phyloP scores from a whole-genome alignment of 768 basidiomycete genomes.

The Pulveroboletus sp. region DNA sequence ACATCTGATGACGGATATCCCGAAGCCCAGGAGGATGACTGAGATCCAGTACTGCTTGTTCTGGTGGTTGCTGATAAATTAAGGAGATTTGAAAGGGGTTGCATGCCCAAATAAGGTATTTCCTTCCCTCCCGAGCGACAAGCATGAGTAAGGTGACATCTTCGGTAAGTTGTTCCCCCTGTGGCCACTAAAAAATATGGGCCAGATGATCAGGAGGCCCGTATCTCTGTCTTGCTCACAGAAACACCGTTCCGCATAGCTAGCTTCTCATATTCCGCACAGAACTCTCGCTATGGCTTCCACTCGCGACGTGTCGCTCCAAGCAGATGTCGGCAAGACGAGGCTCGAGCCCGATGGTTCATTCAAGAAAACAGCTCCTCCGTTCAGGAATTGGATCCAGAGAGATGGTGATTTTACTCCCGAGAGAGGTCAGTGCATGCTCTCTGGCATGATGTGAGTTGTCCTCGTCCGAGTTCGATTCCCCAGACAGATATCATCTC shows the following conservation, averaged over 20 bases:
- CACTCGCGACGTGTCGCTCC: constrained; percentile 30
- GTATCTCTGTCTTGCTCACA: too few species aligned
- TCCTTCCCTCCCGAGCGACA: too few species aligned
- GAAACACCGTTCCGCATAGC: background rate
- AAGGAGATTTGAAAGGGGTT: too few species aligned
- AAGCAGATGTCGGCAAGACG: constrained; percentile 52
- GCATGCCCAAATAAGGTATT: too few species aligned
- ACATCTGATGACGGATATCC: too few species aligned
- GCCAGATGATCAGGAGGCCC: too few species aligned
- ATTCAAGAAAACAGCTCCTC: constrained; percentile 51
- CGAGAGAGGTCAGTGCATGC: constrained; percentile 58
- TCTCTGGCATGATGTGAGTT: background rate
- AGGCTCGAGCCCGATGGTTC: constrained; percentile 56
- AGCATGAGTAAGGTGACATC: too few species aligned
- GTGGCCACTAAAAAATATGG: too few species aligned
- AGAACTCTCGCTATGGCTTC: constrained; percentile 25
- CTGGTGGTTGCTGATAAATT: too few species aligned
- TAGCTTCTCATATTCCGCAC: background rate
- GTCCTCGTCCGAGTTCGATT: background rate
- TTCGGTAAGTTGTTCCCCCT: too few species aligned
- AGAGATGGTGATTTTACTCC: constrained; percentile 61
- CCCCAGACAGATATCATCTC: constrained; percentile 80
- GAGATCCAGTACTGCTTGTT: too few species aligned
- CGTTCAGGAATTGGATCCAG: constrained; percentile 55
- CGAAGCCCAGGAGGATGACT: too few species aligned